Percentiles rank a stretch among this genome's conserved stretches.
Conservation (phyloP, 139 green algal species). For the Picochlorum sp. region DNA sequence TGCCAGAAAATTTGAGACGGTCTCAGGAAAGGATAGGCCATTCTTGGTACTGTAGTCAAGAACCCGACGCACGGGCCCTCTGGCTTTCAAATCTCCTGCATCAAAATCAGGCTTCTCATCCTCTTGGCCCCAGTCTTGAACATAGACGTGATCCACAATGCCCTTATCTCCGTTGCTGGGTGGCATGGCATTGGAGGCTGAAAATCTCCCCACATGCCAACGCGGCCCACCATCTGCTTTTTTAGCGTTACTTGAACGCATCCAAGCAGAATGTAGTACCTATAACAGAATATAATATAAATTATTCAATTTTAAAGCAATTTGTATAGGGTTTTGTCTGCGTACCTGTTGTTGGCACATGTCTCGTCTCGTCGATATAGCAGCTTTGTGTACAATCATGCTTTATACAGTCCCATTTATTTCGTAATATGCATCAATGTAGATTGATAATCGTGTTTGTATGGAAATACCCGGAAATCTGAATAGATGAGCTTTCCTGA, state of each 20-base stretch:
- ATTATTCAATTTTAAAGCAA: too few species aligned
- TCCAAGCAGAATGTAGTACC: background rate
- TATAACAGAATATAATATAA: background rate
- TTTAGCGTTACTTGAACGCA: too few species aligned
- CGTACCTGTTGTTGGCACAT: background rate
- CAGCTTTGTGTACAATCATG: too few species aligned
- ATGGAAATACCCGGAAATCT: constrained; percentile 30
- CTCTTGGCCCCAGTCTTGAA: constrained; percentile 8
- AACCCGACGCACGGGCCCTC: background rate
- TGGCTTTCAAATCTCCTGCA: constrained; percentile 5
- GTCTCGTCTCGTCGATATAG: background rate
- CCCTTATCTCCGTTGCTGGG: background rate
- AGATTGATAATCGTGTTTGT: constrained; percentile 26
- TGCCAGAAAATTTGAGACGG: background rate
- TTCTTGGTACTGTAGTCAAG: background rate
- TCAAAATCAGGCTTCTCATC: background rate
- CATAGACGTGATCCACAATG: constrained; percentile 5
- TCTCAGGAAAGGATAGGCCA: background rate
- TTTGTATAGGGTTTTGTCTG: too few species aligned
- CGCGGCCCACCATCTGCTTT: too few species aligned
- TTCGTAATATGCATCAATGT: constrained; percentile 2
- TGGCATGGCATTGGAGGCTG: too few species aligned
- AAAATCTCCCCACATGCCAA: too few species aligned
- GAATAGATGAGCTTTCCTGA: constrained; percentile 17
- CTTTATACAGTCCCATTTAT: background rate